Percentiles rank a stretch among this genome's conserved stretches.
Evolutionary conservation across 2,329 filamentous ascomycete species (phyloP).

Genomic region (Cyclaneusma minus): DNA sequence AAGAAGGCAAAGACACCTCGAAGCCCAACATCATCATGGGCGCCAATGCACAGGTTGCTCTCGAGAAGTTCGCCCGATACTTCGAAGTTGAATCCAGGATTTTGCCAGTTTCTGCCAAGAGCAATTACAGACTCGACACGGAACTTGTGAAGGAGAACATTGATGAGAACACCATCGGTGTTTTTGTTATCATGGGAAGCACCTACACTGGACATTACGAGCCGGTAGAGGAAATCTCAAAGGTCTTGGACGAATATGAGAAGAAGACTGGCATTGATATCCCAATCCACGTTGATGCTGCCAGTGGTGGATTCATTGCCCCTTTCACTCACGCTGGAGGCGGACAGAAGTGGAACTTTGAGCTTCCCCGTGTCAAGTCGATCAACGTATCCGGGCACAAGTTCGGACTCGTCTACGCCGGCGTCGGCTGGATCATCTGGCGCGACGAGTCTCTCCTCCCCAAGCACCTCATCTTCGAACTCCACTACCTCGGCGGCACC

Average conservation of each 20-base stretch:
- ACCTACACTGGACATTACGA: constrained; percentile 65
- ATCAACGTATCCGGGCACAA: constrained; percentile 54
- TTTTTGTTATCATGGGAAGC: constrained; percentile 56
- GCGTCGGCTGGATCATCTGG: constrained; percentile 58
- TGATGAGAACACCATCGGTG: constrained; percentile 64
- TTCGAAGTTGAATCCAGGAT: constrained; percentile 58
- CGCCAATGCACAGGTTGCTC: constrained; percentile 54
- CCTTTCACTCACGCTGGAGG: constrained; percentile 42
- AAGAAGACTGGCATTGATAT: constrained; percentile 45
- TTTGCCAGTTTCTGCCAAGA: constrained; percentile 44
- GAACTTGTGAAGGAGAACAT: constrained; percentile 48
- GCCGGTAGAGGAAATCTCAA: constrained; percentile 51
- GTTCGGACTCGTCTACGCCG: constrained; percentile 48
- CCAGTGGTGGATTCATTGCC: constrained; percentile 44
- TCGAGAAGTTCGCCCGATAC: constrained; percentile 60
- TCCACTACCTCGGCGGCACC: constrained; percentile 54
- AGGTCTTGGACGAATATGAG: constrained; percentile 48
- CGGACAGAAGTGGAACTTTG: constrained; percentile 46
- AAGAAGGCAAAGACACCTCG: constrained; percentile 43
- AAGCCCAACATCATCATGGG: constrained; percentile 65
- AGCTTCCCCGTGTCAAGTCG: constrained; percentile 43
- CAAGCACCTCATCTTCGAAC: constrained; percentile 52
- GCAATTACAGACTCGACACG: constrained; percentile 45
- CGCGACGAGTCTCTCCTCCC: constrained; percentile 49
- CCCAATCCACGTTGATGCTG: constrained; percentile 52